Base-by-base conservation (phyloP, 169 alveolate genomes). In the Fabrea salina region DNA sequence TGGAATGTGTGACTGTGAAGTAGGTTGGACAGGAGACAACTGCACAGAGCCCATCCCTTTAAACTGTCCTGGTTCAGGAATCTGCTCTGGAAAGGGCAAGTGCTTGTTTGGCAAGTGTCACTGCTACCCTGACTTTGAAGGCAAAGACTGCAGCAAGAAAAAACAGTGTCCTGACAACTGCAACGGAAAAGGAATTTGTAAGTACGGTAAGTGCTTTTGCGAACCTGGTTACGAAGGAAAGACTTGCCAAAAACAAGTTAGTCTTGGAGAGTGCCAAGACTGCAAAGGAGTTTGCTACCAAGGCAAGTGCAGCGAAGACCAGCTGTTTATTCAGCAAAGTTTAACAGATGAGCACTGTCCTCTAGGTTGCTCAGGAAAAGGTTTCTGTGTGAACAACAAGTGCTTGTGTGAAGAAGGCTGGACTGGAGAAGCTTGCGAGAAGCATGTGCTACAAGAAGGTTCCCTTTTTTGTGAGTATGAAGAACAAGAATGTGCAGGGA, bases 101-200 rank as follows among this genome's bases (percentile, higher is more conserved):
- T 61, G 74, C 3, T 30, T n/a, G 16, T 61, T 35, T 13, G 74
- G 74, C 7, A 27, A 61, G 25, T 61, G 74, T 4, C 39, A 33
- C 3, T 61, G 74, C 25, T 47, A 61, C 16, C 74, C 74, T 61
- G 51, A 37, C 32, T 61, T 33, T 27, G 74, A 61, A 27, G 50
- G 50, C 32, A 30, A 27, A 33, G 74, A 61, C 74, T 61, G 74
- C 50, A 32, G 51, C 3, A 8, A 35, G 25, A 35, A 30, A 33
- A 61, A 37, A 37, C 8, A 16, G 16, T 61, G 74, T 51, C 50
- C 50, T 8, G 74, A 61, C n/a, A 37, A 61, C 50, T 61, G 74
- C 32, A 61, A 61, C 74, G 8, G 11, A 35, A 27, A 61, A 35
- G 74, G 74, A 2, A 37, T 33, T 25, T 61, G 74, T 5, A 16